These are phyloP conservation scores for Apiospora pterosperma DNA, from an alignment of 2,329 filamentous ascomycete species.

Conservation along the genomic window DNA sequence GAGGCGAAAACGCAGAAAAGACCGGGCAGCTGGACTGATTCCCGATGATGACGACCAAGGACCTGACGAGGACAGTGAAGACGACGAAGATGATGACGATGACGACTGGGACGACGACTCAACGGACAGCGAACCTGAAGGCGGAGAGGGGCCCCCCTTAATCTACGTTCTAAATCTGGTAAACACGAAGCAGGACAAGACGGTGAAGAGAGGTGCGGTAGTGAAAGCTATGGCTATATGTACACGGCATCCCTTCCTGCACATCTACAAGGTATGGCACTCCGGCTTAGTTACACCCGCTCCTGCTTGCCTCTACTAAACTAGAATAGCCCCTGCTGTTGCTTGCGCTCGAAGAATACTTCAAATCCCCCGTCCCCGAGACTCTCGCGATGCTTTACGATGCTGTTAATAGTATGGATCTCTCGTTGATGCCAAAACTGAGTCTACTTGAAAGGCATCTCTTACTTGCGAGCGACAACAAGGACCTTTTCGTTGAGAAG, in stretches of 20 bases:
- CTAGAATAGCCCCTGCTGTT: constrained; percentile 71
- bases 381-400: constrained; percentile 87
- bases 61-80: constrained; percentile 36
- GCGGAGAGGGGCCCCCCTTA: constrained; percentile 79
- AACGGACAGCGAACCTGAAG: constrained; percentile 61
- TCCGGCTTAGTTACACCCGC: constrained; percentile 1
- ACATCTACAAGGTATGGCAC: constrained; percentile 85
- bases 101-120: constrained; percentile 46
- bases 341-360: constrained; percentile 92
- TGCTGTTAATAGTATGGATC: constrained; percentile 93
- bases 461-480: constrained; percentile 85
- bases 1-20: constrained; percentile 48
- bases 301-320: neutral
- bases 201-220: constrained; percentile 86
- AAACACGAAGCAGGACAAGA: constrained; percentile 95
- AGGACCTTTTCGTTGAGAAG: constrained; percentile 96
- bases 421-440: constrained; percentile 86
- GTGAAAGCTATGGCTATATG: constrained; percentile 99
- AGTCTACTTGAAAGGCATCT: constrained; percentile 82
- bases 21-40: constrained; percentile 45
- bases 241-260: constrained; percentile 92
- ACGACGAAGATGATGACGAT: constrained; percentile 40
- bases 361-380: constrained; percentile 83
- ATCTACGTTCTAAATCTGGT: constrained; percentile 98
- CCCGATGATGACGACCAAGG: constrained; percentile 42